phyloP scores from a whole-genome alignment of 345 rosid genomes.

The Erysimum cheiranthoides region DNA sequence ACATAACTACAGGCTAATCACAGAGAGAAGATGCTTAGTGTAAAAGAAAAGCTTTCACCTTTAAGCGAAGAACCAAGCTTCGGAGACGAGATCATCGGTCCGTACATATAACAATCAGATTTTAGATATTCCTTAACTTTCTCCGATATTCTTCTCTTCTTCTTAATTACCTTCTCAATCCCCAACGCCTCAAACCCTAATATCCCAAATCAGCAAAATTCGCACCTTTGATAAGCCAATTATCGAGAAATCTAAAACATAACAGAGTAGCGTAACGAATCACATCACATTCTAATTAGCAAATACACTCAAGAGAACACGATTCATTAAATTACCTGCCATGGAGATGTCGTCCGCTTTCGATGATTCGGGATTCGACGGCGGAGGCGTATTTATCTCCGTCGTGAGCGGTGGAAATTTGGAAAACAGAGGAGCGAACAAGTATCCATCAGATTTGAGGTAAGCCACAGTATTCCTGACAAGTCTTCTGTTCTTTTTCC shows the following conservation, averaged over 20 bases:
- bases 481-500: conserved; percentile 42
- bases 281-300: neutral
- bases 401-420: neutral
- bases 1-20: neutral
- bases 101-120: conserved; percentile 56
- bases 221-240: conserved; percentile 2
- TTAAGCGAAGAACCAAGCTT: conserved; percentile 33
- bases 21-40: neutral
- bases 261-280: neutral
- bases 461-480: conserved; percentile 43
- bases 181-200: conserved; percentile 31
- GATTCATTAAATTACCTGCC: conserved; percentile 23
- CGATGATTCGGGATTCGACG: conserved; percentile 21
- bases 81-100: conserved; percentile 38
- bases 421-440: conserved; percentile 58
- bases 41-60: conserved; percentile 31
- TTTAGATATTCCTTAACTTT: conserved; percentile 53
- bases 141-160: conserved; percentile 42
- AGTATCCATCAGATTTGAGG: conserved; percentile 54
- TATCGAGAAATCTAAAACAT: too few species aligned
- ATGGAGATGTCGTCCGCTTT: neutral
- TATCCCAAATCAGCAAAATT: conserved; percentile 8
- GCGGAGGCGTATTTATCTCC: conserved; percentile 11
- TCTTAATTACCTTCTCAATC: conserved; percentile 32
- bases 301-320: neutral